Conservation (phyloP, 257 asterid genomes). For the Primulina eburnea region DNA sequence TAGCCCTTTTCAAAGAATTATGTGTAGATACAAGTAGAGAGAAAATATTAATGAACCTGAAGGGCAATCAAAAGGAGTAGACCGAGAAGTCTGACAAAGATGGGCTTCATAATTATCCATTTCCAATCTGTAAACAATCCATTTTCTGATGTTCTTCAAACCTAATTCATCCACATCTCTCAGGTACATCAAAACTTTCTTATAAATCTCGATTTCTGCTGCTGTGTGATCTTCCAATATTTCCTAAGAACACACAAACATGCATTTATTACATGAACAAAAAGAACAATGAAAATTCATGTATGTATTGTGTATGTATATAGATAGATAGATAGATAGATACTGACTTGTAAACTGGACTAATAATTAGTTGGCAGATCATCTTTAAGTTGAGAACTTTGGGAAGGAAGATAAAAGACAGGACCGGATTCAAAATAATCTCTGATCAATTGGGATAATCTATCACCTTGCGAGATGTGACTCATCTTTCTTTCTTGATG, state of each 20-base stretch:
- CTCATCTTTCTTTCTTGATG: slow-evolving; percentile 24
- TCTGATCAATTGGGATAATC: slow-evolving; percentile 28
- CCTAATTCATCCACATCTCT: slow-evolving; percentile 24
- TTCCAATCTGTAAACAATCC: slow-evolving; percentile 47
- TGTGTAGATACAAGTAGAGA: not conserved
- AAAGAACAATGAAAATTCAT: not conserved
- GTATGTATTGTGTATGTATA: not conserved
- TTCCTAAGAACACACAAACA: slow-evolving; percentile 30
- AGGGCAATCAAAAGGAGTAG: slow-evolving; percentile 38
- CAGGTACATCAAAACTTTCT: slow-evolving; percentile 38
- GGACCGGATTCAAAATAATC: slow-evolving; percentile 33
- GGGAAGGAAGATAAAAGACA: slow-evolving; percentile 21
- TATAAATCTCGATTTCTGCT: slow-evolving; percentile 44
- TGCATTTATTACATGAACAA: no score
- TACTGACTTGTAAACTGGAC: slow-evolving; percentile 36
- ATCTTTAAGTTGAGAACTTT: slow-evolving; percentile 30
- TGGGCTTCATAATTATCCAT: slow-evolving; percentile 50
- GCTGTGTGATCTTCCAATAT: slow-evolving; percentile 44
- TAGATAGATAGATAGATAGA: not conserved
- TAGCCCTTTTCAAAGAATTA: not conserved
- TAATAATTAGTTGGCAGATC: slow-evolving; percentile 14
- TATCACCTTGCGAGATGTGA: slow-evolving; percentile 27
- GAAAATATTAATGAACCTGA: slow-evolving; percentile 32
- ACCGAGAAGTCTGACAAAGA: slow-evolving; percentile 58
- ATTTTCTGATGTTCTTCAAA: slow-evolving; percentile 34